Conservation (phyloP, 345 rosid species). For the Tarenaya hassleriana region DNA sequence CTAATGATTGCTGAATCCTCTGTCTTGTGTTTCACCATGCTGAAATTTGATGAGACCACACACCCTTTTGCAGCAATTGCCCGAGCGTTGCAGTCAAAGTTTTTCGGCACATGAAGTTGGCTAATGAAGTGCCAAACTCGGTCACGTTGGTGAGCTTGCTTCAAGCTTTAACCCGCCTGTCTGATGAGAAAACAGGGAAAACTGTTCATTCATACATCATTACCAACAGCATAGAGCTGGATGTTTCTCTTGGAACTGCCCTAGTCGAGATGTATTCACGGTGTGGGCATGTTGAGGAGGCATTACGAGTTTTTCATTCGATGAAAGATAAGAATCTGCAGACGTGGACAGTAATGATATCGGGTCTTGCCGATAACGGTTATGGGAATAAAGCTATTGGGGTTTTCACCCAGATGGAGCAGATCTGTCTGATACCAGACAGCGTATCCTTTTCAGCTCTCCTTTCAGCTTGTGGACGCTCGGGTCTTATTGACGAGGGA, state of each 20-base stretch:
- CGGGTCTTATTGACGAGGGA: constrained; percentile 29
- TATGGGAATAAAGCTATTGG: constrained; percentile 21
- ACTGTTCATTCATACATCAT: constrained; percentile 33
- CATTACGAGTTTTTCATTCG: constrained; percentile 30
- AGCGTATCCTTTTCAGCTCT: constrained; percentile 25
- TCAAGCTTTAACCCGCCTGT: constrained; percentile 31
- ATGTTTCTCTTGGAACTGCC: constrained; percentile 43
- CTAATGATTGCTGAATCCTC: neutral
- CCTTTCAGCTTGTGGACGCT: constrained; percentile 34
- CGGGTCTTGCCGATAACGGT: constrained; percentile 34
- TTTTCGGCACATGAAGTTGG: constrained; percentile 23
- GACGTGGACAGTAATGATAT: constrained; percentile 44
- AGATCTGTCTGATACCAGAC: constrained; percentile 25
- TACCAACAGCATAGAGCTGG: constrained; percentile 24
- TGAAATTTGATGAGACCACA: too few relatives aligned
- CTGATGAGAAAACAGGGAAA: constrained; percentile 23
- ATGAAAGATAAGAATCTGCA: constrained; percentile 37
- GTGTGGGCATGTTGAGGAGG: constrained; percentile 36
- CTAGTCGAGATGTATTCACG: constrained; percentile 51
- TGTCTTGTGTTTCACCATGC: neutral
- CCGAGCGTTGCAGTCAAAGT: constrained; percentile 33
- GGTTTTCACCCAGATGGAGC: constrained; percentile 24
- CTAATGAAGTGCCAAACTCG: constrained; percentile 21
- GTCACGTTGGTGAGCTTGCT: constrained; percentile 30
- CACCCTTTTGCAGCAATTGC: constrained; percentile 21